phyloP scores from a whole-genome alignment of 805 yeast species.

The Ogataea populi-albae region DNA sequence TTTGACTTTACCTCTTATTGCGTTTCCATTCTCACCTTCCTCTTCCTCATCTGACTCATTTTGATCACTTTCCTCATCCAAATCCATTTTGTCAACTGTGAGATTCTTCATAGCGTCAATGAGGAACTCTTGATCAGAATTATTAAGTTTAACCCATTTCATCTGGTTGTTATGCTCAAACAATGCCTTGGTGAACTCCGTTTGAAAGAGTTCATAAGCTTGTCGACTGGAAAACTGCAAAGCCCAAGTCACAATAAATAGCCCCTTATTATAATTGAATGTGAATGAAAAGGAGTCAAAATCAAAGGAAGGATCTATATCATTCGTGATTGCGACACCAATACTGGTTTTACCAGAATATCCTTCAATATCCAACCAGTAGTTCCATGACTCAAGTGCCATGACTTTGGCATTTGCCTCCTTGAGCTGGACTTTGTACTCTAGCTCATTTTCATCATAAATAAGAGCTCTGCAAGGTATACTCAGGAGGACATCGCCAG shows the following conservation, averaged over 20 bases:
- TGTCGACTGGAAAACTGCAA: slow-evolving; percentile 47
- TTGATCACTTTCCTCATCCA: slow-evolving; percentile 29
- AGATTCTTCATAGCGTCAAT: slow-evolving; percentile 48
- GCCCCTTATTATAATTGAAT: slow-evolving; percentile 52
- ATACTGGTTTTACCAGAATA: slow-evolving; percentile 29
- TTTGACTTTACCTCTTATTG: background rate
- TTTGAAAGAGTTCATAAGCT: slow-evolving; percentile 51
- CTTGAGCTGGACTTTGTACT: slow-evolving; percentile 43
- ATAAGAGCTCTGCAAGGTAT: slow-evolving; percentile 42
- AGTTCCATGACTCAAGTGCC: slow-evolving; percentile 50
- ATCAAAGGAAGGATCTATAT: slow-evolving; percentile 66
- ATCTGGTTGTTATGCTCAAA: slow-evolving; percentile 60
- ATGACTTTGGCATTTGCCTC: slow-evolving; percentile 37
- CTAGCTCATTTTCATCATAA: slow-evolving; percentile 50
- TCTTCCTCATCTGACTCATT: slow-evolving; percentile 34
- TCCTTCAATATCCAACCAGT: slow-evolving; percentile 45
- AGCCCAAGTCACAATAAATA: slow-evolving; percentile 57
- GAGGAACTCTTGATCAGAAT: slow-evolving; percentile 53
- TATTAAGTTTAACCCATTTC: slow-evolving; percentile 44
- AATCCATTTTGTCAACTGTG: slow-evolving; percentile 33
- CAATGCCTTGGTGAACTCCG: slow-evolving; percentile 45
- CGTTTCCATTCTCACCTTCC: slow-evolving; percentile 15
- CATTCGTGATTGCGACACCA: slow-evolving; percentile 42
- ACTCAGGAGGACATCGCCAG: slow-evolving; percentile 20
- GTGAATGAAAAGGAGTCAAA: slow-evolving; percentile 55